These are phyloP conservation scores for Cornus suecica DNA, from an alignment of 148 eudicot genomes.

Conservation along the genomic window DNA sequence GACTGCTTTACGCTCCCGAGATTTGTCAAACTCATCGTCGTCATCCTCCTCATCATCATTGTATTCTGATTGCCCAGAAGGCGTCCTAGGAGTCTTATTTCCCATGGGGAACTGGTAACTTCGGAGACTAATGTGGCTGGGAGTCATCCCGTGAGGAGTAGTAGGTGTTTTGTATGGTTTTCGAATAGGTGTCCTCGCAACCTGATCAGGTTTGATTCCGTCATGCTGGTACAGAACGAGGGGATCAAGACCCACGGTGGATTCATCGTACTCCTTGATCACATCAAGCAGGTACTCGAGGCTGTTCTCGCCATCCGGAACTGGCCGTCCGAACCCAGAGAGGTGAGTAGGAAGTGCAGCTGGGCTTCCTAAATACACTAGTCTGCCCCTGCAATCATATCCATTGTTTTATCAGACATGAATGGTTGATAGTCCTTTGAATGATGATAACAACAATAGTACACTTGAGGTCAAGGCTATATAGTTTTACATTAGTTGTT, in stretches of 20 bases:
- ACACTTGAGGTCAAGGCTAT: too few relatives aligned
- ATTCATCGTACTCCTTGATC: conserved; percentile 56
- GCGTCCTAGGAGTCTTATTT: conserved; percentile 7
- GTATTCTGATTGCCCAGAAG: conserved; percentile 8
- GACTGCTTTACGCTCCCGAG: conserved; percentile 31
- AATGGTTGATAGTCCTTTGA: too few relatives aligned
- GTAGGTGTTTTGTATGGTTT: conserved; percentile 23
- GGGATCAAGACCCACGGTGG: conserved; percentile 51
- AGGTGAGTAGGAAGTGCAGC: conserved; percentile 34
- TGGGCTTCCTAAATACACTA: conserved; percentile 49
- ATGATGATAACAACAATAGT: too few relatives aligned
- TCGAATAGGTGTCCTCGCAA: conserved; percentile 31
- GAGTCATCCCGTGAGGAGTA: conserved; percentile 23
- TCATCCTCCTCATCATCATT: conserved; percentile 24
- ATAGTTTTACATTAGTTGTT: too few relatives aligned
- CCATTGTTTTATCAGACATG: too few relatives aligned
- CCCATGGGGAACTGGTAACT: conserved; percentile 31
- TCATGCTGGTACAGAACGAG: conserved; percentile 44
- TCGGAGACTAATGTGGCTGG: conserved; percentile 24
- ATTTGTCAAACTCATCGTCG: conserved; percentile 37
- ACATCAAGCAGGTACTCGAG: conserved; percentile 49
- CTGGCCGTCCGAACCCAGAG: conserved; percentile 36
- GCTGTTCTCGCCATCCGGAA: conserved; percentile 52
- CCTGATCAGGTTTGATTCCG: conserved; percentile 41
- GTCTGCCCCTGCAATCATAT: conserved; percentile 31